These are phyloP conservation scores for Haplographium delicatum DNA, from an alignment of 495 filamentous ascomycete species.

Conservation along the genomic window DNA sequence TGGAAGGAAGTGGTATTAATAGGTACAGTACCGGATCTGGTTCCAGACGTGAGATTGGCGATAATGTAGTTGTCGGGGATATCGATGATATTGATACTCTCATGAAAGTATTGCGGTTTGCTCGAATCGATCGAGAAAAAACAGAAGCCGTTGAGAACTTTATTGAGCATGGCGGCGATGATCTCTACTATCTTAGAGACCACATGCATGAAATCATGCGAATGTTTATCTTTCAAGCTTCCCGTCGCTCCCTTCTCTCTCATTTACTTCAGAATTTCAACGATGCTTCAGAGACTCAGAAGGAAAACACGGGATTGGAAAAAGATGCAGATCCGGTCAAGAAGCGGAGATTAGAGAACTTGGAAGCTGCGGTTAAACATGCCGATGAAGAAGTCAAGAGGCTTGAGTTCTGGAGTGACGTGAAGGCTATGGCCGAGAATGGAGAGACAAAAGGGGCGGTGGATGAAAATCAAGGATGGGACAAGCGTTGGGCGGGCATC, in stretches of 20 bases:
- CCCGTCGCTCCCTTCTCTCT: slow-evolving; percentile 68
- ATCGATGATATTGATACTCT: slow-evolving; percentile 63
- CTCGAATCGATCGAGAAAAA: slow-evolving; percentile 85
- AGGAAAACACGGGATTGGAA: slow-evolving; percentile 24
- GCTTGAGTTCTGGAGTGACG: slow-evolving; percentile 72
- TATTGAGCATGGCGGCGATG: slow-evolving; percentile 70
- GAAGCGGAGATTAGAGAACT: slow-evolving; percentile 39
- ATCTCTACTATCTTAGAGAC: slow-evolving; percentile 69
- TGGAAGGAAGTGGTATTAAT: slow-evolving; percentile 1
- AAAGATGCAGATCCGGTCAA: slow-evolving; percentile 13
- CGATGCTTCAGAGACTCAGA: slow-evolving; percentile 33
- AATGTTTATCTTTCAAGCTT: slow-evolving; percentile 83
- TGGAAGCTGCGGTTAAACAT: slow-evolving; percentile 51
- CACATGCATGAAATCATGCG: slow-evolving; percentile 82
- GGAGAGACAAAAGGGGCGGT: slow-evolving; percentile 45
- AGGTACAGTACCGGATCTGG: slow-evolving; percentile 12
- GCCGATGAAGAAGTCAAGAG: slow-evolving; percentile 63
- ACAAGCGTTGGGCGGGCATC: slow-evolving; percentile 24
- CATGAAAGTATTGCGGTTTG: slow-evolving; percentile 55
- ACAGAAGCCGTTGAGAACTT: slow-evolving; percentile 76
- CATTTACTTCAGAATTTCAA: slow-evolving; percentile 60
- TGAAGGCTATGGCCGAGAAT: slow-evolving; percentile 53
- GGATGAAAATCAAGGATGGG: slow-evolving; percentile 41
- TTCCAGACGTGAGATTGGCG: slow-evolving; percentile 16
- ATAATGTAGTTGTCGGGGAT: slow-evolving; percentile 37